Evolutionary conservation across 2,329 filamentous ascomycete genomes (phyloP).

Genomic region (Pestalotiopsis sp.): DNA sequence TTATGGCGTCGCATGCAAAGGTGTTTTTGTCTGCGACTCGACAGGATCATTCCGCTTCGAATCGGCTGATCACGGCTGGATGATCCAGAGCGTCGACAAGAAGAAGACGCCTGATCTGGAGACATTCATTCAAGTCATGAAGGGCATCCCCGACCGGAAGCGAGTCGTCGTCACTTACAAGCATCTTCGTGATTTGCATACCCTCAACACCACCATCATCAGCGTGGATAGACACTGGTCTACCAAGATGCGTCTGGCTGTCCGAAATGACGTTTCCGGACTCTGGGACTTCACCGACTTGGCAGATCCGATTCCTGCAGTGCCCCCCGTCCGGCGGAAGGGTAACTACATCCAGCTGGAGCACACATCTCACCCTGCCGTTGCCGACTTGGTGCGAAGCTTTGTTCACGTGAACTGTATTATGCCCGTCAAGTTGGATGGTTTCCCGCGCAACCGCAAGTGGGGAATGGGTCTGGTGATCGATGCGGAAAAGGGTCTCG

Average conservation of each 20-base stretch:
- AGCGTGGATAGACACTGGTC: conserved; percentile 96
- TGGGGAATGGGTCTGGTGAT: conserved; percentile 97
- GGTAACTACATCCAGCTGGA: conserved; percentile 92
- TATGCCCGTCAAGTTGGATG: conserved; percentile 95
- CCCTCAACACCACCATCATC: conserved; percentile 88
- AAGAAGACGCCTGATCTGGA: conserved; percentile 87
- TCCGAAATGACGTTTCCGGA: conserved; percentile 86
- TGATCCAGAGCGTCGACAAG: conserved; percentile 90
- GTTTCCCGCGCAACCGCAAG: conserved; percentile 93
- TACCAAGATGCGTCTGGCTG: conserved; percentile 88
- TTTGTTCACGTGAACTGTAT: conserved; percentile 92
- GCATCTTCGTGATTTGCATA: conserved; percentile 92
- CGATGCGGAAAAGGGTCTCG: conserved; percentile 92
- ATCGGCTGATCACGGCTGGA: conserved; percentile 87
- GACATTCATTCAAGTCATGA: conserved; percentile 89
- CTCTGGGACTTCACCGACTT: conserved; percentile 94
- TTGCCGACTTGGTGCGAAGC: conserved; percentile 91
- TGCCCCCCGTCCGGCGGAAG: conserved; percentile 71
- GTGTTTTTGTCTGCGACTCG: conserved; percentile 93
- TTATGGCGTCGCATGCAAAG: conserved; percentile 89
- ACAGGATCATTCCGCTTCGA: conserved; percentile 95
- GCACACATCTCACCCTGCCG: conserved; percentile 83
- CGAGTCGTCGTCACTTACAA: conserved; percentile 95
- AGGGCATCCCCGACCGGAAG: conserved; percentile 77
- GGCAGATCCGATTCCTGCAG: conserved; percentile 76